These are phyloP conservation scores for Mycena maculata DNA, from an alignment of 768 basidiomycete species.

Conservation along the genomic window DNA sequence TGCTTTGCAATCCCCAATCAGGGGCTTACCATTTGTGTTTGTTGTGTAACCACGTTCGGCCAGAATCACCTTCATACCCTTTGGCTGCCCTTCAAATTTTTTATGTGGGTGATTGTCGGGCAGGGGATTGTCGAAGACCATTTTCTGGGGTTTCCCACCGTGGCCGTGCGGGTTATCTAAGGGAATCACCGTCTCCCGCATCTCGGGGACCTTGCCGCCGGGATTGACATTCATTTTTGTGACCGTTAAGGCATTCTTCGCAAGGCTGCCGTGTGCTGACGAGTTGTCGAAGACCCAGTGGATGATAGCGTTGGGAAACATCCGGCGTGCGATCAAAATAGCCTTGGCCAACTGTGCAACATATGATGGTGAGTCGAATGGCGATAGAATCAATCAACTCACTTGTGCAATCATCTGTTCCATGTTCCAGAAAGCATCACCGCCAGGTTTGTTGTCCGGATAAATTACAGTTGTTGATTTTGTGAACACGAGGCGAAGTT, in stretches of 20 bases:
- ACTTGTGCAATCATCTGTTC: too few species aligned
- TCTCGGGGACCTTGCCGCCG: conserved; percentile 31
- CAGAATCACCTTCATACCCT: conserved; percentile 33
- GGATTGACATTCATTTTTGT: conserved; percentile 37
- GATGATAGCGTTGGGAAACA: conserved; percentile 25
- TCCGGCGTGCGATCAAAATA: conserved; percentile 13
- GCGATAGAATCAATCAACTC: too few species aligned
- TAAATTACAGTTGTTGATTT: too few species aligned
- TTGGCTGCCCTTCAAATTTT: conserved; percentile 26
- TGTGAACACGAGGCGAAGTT: too few species aligned
- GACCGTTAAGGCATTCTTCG: conserved; percentile 21
- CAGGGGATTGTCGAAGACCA: conserved; percentile 15
- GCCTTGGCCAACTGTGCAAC: conserved; percentile 14
- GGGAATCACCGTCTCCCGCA: conserved; percentile 35
- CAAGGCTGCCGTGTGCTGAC: conserved; percentile 28
- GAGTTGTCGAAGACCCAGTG: conserved; percentile 37
- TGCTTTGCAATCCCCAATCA: conserved; percentile 24
- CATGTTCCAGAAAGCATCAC: too few species aligned
- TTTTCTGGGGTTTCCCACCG: conserved; percentile 15
- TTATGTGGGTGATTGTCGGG: conserved; percentile 31
- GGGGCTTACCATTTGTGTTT: background rate
- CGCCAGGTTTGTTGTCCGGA: too few species aligned
- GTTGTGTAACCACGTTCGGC: conserved; percentile 32
- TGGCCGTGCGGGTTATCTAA: conserved; percentile 23
- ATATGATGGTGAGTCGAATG: too few species aligned